Conservation (phyloP, 345 rosid genomes). For the Acer negundo region DNA sequence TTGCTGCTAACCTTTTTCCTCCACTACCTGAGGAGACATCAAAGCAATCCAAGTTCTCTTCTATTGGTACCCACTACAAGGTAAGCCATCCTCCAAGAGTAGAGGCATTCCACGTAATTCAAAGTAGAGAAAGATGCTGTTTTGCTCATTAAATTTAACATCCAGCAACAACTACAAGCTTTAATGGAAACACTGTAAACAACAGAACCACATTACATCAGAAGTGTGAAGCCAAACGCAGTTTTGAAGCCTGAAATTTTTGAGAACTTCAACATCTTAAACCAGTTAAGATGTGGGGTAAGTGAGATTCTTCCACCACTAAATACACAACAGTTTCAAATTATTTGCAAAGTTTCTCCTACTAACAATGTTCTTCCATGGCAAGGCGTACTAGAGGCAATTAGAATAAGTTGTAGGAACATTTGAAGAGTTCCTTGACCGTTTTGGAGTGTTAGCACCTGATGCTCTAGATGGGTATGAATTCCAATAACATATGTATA, state of each 20-base stretch:
- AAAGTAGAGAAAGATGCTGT: constrained; percentile 18
- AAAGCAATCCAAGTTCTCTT: constrained; percentile 76
- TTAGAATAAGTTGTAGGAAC: constrained; percentile 79
- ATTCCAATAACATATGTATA: background rate
- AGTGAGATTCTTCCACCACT: constrained; percentile 24
- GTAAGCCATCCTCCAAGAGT: constrained; percentile 29
- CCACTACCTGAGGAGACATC: constrained; percentile 72
- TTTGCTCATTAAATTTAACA: constrained; percentile 25
- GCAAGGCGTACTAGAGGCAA: constrained; percentile 70
- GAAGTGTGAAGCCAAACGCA: constrained; percentile 71
- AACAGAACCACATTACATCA: constrained; percentile 66
- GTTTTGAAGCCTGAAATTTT: constrained; percentile 57
- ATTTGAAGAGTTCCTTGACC: constrained; percentile 75
- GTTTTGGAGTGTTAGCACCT: constrained; percentile 74
- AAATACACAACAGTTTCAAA: constrained; percentile 2
- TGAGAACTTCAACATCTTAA: constrained; percentile 56
- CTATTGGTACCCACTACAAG: constrained; percentile 78
- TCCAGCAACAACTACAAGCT: constrained; percentile 70
- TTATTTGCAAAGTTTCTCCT: background rate
- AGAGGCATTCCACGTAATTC: constrained; percentile 14
- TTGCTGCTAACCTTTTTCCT: constrained; percentile 73
- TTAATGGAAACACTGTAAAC: constrained; percentile 63
- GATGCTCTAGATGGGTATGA: constrained; percentile 61
- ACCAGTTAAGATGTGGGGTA: constrained; percentile 70
- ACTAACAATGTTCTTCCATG: background rate